Percentiles rank a stretch among this genome's conserved stretches.
phyloP scores from a whole-genome alignment of 1,139 yeast genomes.

The Sugiyamaella castrensis region DNA sequence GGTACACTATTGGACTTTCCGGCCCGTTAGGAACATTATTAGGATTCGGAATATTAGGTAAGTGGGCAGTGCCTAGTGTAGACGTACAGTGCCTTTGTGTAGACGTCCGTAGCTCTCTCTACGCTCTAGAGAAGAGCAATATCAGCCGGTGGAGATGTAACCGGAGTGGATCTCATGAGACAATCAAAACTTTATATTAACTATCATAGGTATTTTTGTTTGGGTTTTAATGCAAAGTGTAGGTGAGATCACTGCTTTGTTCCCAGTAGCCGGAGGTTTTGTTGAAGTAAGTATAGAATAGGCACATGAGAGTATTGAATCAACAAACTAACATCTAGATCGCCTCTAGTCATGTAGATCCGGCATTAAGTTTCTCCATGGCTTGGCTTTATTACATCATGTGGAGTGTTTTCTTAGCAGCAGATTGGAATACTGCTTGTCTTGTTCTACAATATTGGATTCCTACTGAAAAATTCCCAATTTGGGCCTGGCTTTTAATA shows the following conservation, averaged over 20 bases:
- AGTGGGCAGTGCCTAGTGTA: too few species aligned
- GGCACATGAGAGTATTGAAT: neutral
- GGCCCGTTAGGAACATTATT: conserved; percentile 17
- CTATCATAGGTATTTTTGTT: conserved; percentile 11
- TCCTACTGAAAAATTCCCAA: conserved; percentile 12
- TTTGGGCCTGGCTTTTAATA: conserved; percentile 15
- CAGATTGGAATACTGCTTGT: conserved; percentile 18
- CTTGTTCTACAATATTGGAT: conserved; percentile 17
- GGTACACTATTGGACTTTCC: conserved; percentile 12
- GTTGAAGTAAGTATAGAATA: conserved; percentile 8
- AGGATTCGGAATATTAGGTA: conserved; percentile 11
- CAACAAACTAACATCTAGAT: neutral
- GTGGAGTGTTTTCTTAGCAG: conserved; percentile 16
- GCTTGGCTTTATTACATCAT: conserved; percentile 18
- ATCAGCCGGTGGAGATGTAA: too few species aligned
- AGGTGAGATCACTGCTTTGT: conserved; percentile 14
- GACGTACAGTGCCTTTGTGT: too few species aligned
- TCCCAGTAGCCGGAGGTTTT: conserved; percentile 16
- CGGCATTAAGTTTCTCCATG: conserved; percentile 18
- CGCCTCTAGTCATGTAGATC: conserved; percentile 16
- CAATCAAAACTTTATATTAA: too few species aligned
- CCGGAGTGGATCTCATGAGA: too few species aligned
- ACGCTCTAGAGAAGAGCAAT: too few species aligned
- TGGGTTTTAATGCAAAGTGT: conserved; percentile 19
- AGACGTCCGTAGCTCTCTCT: too few species aligned